Evolutionary conservation across 2,329 filamentous ascomycete genomes (phyloP).

Genomic region (Neonectria ditissima): DNA sequence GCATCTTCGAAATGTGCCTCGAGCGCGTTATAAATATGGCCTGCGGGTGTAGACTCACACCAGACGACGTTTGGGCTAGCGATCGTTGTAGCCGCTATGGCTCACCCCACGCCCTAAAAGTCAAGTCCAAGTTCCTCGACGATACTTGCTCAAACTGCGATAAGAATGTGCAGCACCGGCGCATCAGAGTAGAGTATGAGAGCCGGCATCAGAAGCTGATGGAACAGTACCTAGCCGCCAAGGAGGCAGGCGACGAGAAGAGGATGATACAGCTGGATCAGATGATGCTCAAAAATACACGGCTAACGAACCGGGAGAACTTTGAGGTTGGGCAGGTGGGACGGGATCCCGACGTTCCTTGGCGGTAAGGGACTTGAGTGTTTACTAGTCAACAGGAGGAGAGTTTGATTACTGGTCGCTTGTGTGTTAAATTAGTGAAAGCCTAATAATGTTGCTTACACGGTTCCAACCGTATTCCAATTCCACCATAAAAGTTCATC

Average conservation of each 20-base stretch:
- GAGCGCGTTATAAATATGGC: constrained; percentile 43
- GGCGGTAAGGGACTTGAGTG: constrained; percentile 32
- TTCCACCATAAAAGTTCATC: constrained; percentile 7
- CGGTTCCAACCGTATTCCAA: background rate
- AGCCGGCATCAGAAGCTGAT: constrained; percentile 44
- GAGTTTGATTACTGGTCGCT: background rate
- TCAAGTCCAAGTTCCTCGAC: constrained; percentile 41
- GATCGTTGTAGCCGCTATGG: constrained; percentile 20
- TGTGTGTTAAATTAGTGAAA: background rate
- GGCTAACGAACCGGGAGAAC: constrained; percentile 36
- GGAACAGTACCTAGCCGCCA: constrained; percentile 43
- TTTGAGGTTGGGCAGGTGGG: constrained; percentile 39
- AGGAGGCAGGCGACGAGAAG: constrained; percentile 35
- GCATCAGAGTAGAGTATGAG: constrained; percentile 44
- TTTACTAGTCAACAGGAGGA: constrained; percentile 9
- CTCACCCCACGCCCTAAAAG: constrained; percentile 24
- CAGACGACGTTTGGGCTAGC: too few relatives aligned
- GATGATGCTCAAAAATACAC: constrained; percentile 38
- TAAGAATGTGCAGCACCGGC: constrained; percentile 43
- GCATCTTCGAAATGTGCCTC: constrained; percentile 36
- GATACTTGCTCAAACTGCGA: constrained; percentile 55
- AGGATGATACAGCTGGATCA: constrained; percentile 41
- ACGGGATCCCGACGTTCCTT: constrained; percentile 38
- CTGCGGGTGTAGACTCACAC: constrained; percentile 43
- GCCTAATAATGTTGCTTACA: background rate